Base-by-base conservation (phyloP, 495 filamentous ascomycete species). In the Neurospora sp. region DNA sequence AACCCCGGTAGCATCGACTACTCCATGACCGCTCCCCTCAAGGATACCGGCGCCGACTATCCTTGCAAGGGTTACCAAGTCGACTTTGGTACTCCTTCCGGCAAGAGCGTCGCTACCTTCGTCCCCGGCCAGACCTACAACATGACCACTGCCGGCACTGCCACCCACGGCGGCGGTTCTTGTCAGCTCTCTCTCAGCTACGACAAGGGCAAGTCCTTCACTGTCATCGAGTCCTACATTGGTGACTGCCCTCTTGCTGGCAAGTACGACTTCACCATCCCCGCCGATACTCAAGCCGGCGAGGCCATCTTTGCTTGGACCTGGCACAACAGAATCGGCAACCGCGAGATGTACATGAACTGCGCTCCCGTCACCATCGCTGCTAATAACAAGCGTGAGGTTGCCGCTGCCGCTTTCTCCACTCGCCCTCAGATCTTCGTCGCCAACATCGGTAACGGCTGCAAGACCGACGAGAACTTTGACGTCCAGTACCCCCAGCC, bases 401-500 rank as follows among this genome's bases (percentile, higher is more conserved):
- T 40, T 41, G 42, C 38, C 71, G 69, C 42, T 5, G 71, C 76
- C n/a, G 79, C 84, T 10, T 89, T 90, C 75, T 79, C 79, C 22
- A 65, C 78, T 39, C 86, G 89, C 18, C 90, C 91, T 9, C 71
- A 83, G 53, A 79, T 92, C 70, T 90, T 90, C 76, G 75, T 87
- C 53, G 89, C 89, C 53, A 90, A 91, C 77, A 71, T 91, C 39
- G 82, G 77, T 71, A 84, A 83, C 77, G 78, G 83, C 72, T 91
- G 85, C 78, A 78, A 72, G 20, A 92, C 90, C 41, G 74, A 76
- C 59, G 87, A 90, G 71, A 79, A 77, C 4, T 61, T 78, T 69
- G 88, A 93, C 68, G 85, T 90, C 39, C 80, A 86, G 16, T 96
- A 89, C 81, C 92, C 92, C n/a, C 81, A 93, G 74, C 91, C 93